Evolutionary conservation across 257 asterid species (phyloP).

Genomic region (Eustoma russellianum): DNA sequence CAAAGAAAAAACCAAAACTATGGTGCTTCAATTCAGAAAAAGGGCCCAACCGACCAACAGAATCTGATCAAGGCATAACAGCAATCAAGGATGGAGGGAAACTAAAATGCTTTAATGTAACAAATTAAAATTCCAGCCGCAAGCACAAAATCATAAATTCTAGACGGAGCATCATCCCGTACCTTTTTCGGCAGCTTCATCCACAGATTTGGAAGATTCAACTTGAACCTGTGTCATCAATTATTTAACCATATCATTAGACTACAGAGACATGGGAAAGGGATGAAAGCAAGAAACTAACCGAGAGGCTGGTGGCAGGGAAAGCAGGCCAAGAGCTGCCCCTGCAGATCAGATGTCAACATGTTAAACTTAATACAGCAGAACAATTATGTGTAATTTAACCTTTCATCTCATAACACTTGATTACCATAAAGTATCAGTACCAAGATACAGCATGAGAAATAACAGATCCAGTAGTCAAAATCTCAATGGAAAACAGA

Average conservation of each 20-base stretch:
- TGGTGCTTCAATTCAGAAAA: not conserved
- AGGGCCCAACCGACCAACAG: not conserved
- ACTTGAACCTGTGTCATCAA: conserved; percentile 20
- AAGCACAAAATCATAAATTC: not conserved
- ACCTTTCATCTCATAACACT: too few species aligned
- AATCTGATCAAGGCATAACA: not conserved
- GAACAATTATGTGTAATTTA: too few species aligned
- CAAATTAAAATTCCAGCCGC: not conserved
- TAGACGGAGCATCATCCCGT: conserved; percentile 7
- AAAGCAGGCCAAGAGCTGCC: conserved; percentile 55
- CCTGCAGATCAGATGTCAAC: conserved; percentile 24
- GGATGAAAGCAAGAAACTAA: conserved; percentile 18
- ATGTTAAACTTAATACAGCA: too few species aligned
- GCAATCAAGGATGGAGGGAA: not conserved
- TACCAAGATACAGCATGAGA: too few species aligned
- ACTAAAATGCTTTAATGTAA: not conserved
- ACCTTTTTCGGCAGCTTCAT: conserved; percentile 45
- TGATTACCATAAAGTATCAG: too few species aligned
- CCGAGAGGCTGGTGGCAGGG: conserved; percentile 47
- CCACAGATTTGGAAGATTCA: conserved; percentile 26
- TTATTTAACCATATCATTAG: not conserved
- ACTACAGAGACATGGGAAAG: not conserved
- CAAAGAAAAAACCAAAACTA: too few species aligned
- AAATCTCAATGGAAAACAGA: too few species aligned
- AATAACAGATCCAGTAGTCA: too few species aligned